A percentile compares a stretch with the other conserved stretches of the same genome.
phyloP scores from a whole-genome alignment of 139 green algal species.

The Haematococcus sp. region DNA sequence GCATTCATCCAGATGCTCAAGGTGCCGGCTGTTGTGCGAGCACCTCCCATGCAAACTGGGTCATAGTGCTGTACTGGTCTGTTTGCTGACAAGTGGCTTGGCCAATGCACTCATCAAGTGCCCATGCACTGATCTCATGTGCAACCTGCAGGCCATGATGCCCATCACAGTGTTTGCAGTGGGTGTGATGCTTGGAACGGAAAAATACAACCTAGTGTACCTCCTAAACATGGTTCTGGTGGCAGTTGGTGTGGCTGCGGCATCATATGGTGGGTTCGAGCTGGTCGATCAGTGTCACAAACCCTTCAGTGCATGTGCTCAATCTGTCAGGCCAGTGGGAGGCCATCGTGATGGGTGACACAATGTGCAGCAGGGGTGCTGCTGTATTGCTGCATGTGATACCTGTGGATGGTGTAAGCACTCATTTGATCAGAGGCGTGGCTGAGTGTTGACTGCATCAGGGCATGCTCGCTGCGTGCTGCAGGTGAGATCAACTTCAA shows the following conservation, averaged over 20 bases:
- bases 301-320: background rate
- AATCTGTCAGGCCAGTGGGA: background rate
- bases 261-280: constrained; percentile 50
- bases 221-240: constrained; percentile 77
- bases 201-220: constrained; percentile 48
- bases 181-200: constrained; percentile 62
- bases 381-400: background rate
- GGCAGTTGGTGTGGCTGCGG: constrained; percentile 66
- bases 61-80: background rate
- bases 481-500: constrained; percentile 52
- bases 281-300: too few relatives aligned
- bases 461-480: background rate
- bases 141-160: constrained; percentile 33
- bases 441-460: too few relatives aligned
- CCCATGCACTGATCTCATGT: background rate
- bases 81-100: background rate
- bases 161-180: constrained; percentile 33
- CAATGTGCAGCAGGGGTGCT: background rate
- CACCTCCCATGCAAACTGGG: background rate
- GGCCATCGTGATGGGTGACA: background rate
- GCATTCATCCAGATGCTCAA: constrained; percentile 98
- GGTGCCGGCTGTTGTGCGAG: constrained; percentile 21
- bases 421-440: too few relatives aligned
- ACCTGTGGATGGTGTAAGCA: background rate
- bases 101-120: background rate